Conservation (phyloP, 2,329 filamentous ascomycete genomes). For the Fusarium paranaense region DNA sequence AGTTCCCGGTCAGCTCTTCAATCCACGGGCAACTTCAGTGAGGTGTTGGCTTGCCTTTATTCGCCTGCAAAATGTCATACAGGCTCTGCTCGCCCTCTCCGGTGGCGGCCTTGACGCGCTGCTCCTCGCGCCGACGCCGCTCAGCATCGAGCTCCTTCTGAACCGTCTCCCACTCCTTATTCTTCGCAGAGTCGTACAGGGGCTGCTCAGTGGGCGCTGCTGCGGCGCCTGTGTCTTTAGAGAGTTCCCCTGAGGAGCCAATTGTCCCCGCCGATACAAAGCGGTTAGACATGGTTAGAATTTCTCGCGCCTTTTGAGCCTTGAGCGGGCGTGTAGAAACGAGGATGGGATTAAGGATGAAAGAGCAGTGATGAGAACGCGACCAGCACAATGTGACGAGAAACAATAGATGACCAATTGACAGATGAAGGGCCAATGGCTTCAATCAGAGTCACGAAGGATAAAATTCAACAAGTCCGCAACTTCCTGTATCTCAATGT, state of each 20-base stretch:
- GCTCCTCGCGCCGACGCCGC: conserved; percentile 64
- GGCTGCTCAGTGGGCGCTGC: conserved; percentile 13
- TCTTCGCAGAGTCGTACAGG: conserved; percentile 38
- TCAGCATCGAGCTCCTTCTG: conserved; percentile 73
- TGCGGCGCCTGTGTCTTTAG: conserved; percentile 33
- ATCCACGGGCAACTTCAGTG: background rate
- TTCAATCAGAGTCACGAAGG: background rate
- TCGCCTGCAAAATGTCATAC: conserved; percentile 82
- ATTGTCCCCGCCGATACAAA: conserved; percentile 69
- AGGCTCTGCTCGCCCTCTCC: conserved; percentile 68
- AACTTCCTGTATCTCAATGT: background rate
- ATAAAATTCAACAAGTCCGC: no score
- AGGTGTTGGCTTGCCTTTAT: conserved; percentile 72
- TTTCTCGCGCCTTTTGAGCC: background rate
- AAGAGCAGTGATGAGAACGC: background rate
- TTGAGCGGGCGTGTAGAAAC: background rate
- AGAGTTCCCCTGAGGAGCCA: conserved; percentile 37
- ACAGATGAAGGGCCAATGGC: background rate
- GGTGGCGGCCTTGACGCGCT: conserved; percentile 56
- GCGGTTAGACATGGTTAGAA: conserved; percentile 60
- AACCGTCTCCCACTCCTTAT: conserved; percentile 71
- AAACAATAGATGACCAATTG: background rate
- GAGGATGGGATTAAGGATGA: background rate
- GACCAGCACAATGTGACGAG: background rate
- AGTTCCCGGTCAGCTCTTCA: background rate